Conservation (phyloP, 148 eudicot species). For the Camellia sinensis region DNA sequence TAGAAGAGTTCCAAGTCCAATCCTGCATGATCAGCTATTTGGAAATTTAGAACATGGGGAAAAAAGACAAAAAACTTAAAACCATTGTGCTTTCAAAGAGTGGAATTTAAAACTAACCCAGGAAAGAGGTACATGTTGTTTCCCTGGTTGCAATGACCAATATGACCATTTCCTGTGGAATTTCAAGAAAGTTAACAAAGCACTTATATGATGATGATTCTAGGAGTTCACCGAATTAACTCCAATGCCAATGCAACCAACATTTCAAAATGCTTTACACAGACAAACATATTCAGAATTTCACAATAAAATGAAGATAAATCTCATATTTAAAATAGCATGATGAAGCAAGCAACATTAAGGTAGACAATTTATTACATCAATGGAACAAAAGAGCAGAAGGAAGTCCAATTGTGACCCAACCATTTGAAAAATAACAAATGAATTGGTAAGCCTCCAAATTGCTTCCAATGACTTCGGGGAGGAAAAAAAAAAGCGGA, state of each 20-base stretch:
- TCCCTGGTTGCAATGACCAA: constrained; percentile 92
- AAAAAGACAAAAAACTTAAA: neutral
- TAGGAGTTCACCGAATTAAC: constrained; percentile 2
- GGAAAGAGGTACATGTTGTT: constrained; percentile 99
- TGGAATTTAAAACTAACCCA: constrained; percentile 55
- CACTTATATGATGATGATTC: neutral
- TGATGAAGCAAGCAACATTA: neutral
- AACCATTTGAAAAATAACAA: neutral
- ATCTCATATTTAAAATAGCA: neutral
- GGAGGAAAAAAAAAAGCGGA: no score
- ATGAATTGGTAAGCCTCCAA: neutral
- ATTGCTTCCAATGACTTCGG: neutral
- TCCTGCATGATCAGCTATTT: constrained; percentile 41
- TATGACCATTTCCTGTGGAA: constrained; percentile 68
- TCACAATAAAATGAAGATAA: neutral
- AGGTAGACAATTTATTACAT: neutral
- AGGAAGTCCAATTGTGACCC: neutral
- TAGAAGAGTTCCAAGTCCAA: constrained; percentile 94
- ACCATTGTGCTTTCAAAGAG: neutral
- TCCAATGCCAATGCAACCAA: neutral
- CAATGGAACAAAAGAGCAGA: neutral
- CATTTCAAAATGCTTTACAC: neutral
- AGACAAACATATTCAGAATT: neutral
- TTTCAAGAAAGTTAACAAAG: neutral
- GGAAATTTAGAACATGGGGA: constrained; percentile 11